These are phyloP conservation scores for Orbilia blumenaviensis DNA, from an alignment of 2,329 filamentous ascomycete genomes.

Conservation along the genomic window DNA sequence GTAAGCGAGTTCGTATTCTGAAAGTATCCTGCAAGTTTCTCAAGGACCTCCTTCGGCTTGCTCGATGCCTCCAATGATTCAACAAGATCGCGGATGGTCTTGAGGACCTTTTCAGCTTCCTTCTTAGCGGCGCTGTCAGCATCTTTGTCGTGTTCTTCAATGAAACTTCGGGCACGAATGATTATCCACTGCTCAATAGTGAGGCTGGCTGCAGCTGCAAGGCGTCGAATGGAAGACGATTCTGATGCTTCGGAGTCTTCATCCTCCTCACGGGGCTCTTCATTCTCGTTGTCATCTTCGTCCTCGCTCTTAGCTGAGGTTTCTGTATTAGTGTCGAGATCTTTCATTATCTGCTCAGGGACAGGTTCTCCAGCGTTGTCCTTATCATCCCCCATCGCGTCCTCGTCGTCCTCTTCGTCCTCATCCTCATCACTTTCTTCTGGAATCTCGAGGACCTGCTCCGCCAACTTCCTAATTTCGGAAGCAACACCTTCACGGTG, in stretches of 20 bases:
- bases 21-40: slow-evolving; percentile 81
- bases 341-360: slow-evolving; percentile 56
- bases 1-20: slow-evolving; percentile 70
- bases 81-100: slow-evolving; percentile 76
- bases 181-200: slow-evolving; percentile 72
- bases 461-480: slow-evolving; percentile 84
- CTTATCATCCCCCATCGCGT: slow-evolving; percentile 67
- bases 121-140: slow-evolving; percentile 76
- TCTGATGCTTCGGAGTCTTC: slow-evolving; percentile 39
- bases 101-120: slow-evolving; percentile 79
- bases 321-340: slow-evolving; percentile 61
- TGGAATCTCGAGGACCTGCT: slow-evolving; percentile 60
- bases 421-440: slow-evolving; percentile 51
- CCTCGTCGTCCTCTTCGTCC: slow-evolving; percentile 63
- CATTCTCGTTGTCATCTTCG: slow-evolving; percentile 61
- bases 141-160: slow-evolving; percentile 82
- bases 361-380: slow-evolving; percentile 63
- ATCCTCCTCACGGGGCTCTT: slow-evolving; percentile 56
- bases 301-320: slow-evolving; percentile 61
- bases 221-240: slow-evolving; percentile 56
- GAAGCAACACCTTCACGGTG: slow-evolving; percentile 95
- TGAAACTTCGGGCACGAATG: slow-evolving; percentile 79
- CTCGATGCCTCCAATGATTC: slow-evolving; percentile 63
- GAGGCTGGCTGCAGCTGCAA: slow-evolving; percentile 57
- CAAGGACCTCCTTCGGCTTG: slow-evolving; percentile 74